phyloP scores from a whole-genome alignment of 768 basidiomycete genomes.

The Psilocybe subaeruginosa region DNA sequence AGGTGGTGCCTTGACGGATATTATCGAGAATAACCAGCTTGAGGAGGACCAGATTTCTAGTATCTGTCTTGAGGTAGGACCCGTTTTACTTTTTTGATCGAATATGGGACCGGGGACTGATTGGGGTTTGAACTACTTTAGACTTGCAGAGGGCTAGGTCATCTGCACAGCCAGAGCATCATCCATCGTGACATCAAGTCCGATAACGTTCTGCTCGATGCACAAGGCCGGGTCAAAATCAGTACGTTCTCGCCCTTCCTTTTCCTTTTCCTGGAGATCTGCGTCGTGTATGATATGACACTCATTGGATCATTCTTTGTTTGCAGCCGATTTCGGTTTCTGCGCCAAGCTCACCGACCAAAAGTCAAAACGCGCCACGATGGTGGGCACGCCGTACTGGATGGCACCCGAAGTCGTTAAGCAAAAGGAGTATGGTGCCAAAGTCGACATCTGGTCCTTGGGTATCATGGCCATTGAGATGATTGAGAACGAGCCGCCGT shows the following conservation, averaged over 20 bases:
- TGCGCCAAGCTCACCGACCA: constrained; percentile 96
- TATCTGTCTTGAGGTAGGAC: constrained; percentile 84
- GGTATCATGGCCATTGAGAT: constrained; percentile 99
- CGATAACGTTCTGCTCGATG: constrained; percentile 93
- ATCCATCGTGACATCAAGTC: constrained; percentile 98
- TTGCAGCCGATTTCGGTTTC: constrained; percentile 92
- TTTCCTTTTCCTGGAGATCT: neutral
- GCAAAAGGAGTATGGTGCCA: constrained; percentile 95
- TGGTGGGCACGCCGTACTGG: constrained; percentile 98
- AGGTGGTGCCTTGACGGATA: constrained; percentile 94
- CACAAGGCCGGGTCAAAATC: constrained; percentile 94
- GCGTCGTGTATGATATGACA: neutral
- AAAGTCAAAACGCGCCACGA: constrained; percentile 96
- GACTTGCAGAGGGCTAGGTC: constrained; percentile 95
- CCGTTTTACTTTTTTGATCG: neutral
- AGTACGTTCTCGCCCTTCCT: constrained; percentile 56
- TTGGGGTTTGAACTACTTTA: constrained; percentile 28
- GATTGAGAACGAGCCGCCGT: constrained; percentile 98
- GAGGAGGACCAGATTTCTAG: constrained; percentile 95
- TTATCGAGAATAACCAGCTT: constrained; percentile 95
- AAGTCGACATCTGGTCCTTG: constrained; percentile 96
- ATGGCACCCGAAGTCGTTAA: constrained; percentile 99
- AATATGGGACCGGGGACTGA: neutral
- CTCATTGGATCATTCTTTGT: constrained; percentile 7
- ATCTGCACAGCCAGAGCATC: constrained; percentile 91